Evolutionary conservation across 768 basidiomycete species (phyloP).

Genomic region (Phlebiopsis gigantea): DNA sequence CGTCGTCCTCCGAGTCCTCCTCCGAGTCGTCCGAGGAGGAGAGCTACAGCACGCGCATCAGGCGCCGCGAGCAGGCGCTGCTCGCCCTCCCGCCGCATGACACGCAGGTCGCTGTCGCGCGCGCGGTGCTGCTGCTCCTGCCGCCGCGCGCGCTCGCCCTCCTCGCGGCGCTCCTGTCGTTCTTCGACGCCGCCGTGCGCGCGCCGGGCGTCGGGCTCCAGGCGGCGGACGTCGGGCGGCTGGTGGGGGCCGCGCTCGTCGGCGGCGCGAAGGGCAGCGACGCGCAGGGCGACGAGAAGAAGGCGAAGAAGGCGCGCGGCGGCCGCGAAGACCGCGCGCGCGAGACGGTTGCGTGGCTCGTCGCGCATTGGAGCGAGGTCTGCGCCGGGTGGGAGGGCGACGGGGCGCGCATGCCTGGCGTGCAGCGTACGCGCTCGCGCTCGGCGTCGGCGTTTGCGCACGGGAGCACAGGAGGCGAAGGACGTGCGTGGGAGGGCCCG

Average conservation of each 20-base stretch:
- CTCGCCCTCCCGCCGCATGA: conserved; percentile 12
- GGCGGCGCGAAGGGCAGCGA: conserved; percentile 21
- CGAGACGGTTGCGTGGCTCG: conserved; percentile 8
- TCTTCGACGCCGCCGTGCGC: conserved; percentile 47
- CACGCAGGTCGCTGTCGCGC: conserved; percentile 35
- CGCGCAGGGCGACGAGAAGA: background rate
- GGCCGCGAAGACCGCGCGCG: background rate
- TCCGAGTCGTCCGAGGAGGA: conserved; percentile 28
- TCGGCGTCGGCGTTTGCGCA: no score
- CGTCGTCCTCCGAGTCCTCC: conserved; percentile 13
- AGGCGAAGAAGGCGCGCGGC: background rate
- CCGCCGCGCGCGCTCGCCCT: conserved; percentile 36
- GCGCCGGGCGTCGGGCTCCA: conserved; percentile 46
- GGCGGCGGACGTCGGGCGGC: conserved; percentile 38
- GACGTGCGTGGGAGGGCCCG: no score
- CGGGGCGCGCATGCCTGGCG: no score
- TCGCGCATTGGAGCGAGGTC: conserved; percentile 11
- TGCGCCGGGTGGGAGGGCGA: conserved; percentile 6
- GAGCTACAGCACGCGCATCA: conserved; percentile 24
- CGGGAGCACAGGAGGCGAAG: no score
- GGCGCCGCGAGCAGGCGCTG: conserved; percentile 23
- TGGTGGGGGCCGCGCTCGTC: conserved; percentile 40
- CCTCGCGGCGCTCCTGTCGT: conserved; percentile 40
- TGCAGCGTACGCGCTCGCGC: no score
- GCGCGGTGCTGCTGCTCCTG: conserved; percentile 46